Percentiles rank a stretch among this genome's conserved stretches.
Evolutionary conservation across 306 rosid genomes (phyloP).

Genomic region (Lotus japonicus): DNA sequence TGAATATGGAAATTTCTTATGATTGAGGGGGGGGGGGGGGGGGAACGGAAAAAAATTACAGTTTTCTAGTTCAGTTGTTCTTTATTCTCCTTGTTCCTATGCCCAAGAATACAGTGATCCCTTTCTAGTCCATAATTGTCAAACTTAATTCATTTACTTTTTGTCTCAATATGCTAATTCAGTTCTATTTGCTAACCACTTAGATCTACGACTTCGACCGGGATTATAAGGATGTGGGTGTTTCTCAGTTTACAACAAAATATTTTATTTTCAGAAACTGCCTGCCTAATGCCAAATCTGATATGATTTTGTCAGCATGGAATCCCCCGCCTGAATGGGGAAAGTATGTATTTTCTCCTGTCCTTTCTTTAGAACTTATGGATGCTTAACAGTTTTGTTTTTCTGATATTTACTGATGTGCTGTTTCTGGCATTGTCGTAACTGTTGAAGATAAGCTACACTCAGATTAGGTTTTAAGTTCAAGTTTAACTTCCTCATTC

Average conservation of each 20-base stretch:
- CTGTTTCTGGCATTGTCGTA: not conserved
- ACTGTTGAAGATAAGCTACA: not conserved
- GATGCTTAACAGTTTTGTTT: constrained; percentile 18
- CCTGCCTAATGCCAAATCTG: constrained; percentile 74
- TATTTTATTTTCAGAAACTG: constrained; percentile 84
- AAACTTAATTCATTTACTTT: not conserved
- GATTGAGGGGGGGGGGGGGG: not conserved
- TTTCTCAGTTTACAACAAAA: constrained; percentile 81
- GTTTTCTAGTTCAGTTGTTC: constrained; percentile 1
- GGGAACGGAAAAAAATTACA: not conserved
- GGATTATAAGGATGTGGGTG: constrained; percentile 90
- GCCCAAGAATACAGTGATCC: not conserved
- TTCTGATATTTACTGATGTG: not conserved
- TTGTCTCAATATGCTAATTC: constrained; percentile 27
- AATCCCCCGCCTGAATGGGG: constrained; percentile 95
- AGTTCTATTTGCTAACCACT: constrained; percentile 14
- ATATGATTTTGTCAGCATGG: constrained; percentile 91
- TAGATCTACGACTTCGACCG: constrained; percentile 95
- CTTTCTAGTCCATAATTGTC: not conserved
- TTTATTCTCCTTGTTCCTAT: constrained; percentile 15
- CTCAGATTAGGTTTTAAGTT: not conserved
- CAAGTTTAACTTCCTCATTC: not conserved
- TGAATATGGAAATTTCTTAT: constrained; percentile 2
- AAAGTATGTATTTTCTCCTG: constrained; percentile 55
- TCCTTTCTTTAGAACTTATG: constrained; percentile 9